Evolutionary conservation across 2,329 filamentous ascomycete species (phyloP).

Genomic region (Botrytis sinoallii): DNA sequence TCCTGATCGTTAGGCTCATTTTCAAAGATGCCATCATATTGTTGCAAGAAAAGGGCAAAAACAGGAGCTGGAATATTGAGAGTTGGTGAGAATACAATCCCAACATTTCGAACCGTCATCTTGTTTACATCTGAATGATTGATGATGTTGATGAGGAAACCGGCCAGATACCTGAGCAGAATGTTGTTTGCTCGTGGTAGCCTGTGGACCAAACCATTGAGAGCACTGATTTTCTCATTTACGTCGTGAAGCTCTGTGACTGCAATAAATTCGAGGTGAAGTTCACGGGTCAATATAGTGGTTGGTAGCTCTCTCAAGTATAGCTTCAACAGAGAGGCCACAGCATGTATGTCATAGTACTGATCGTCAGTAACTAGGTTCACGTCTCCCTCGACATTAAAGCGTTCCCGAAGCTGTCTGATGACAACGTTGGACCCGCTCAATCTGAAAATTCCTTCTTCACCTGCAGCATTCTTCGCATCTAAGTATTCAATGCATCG

Average conservation of each 20-base stretch:
- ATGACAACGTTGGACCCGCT: slow-evolving; percentile 97
- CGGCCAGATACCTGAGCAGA: slow-evolving; percentile 78
- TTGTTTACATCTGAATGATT: slow-evolving; percentile 89
- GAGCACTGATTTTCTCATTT: slow-evolving; percentile 70
- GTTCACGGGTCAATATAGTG: slow-evolving; percentile 84
- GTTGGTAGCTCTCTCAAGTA: slow-evolving; percentile 90
- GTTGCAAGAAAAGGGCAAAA: slow-evolving; percentile 89
- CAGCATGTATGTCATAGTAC: slow-evolving; percentile 93
- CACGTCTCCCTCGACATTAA: slow-evolving; percentile 89
- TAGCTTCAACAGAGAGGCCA: slow-evolving; percentile 89
- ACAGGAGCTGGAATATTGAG: slow-evolving; percentile 94
- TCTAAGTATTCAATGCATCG: slow-evolving; percentile 92
- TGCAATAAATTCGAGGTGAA: slow-evolving; percentile 83
- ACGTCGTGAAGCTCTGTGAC: slow-evolving; percentile 76
- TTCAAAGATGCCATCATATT: slow-evolving; percentile 83
- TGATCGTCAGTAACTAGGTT: slow-evolving; percentile 78
- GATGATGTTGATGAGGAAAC: slow-evolving; percentile 88
- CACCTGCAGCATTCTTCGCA: slow-evolving; percentile 72
- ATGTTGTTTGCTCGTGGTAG: slow-evolving; percentile 79
- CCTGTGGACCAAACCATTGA: slow-evolving; percentile 74
- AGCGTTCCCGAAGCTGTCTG: slow-evolving; percentile 84
- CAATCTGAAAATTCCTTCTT: slow-evolving; percentile 95
- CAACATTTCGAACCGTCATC: slow-evolving; percentile 97
- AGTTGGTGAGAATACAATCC: slow-evolving; percentile 96
- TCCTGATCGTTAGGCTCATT: slow-evolving; percentile 63